A percentile compares a stretch with the other conserved stretches of the same genome.
Conservation (phyloP, 2,329 filamentous ascomycete genomes). For the Colletotrichum caudatum region DNA sequence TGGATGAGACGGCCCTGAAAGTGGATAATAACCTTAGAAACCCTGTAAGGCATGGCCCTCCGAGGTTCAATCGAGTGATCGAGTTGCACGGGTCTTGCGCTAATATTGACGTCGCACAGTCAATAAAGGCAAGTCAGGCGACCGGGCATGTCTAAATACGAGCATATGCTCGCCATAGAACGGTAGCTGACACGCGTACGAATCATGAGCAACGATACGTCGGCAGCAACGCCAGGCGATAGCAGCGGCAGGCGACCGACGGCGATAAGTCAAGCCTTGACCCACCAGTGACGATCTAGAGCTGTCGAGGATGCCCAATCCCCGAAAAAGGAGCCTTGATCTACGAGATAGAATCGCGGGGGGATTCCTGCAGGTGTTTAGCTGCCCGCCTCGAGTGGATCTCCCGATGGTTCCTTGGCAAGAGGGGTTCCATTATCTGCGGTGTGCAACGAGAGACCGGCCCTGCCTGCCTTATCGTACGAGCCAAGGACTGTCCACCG, state of each 20-base stretch:
- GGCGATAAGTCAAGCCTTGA: neutral
- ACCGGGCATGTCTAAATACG: neutral
- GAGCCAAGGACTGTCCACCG: neutral
- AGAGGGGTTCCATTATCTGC: neutral
- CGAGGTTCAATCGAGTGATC: slow-evolving; percentile 19
- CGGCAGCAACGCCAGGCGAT: neutral
- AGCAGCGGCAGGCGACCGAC: neutral
- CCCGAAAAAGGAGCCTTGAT: neutral
- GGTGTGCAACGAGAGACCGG: neutral
- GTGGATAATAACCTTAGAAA: neutral
- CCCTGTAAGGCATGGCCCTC: slow-evolving; percentile 4
- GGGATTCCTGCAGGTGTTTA: neutral
- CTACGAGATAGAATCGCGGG: neutral
- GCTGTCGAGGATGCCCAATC: neutral
- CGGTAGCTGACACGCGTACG: neutral
- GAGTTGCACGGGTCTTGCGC: slow-evolving; percentile 1
- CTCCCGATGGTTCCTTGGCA: neutral
- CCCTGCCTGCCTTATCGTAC: slow-evolving; percentile 13
- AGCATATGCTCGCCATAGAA: neutral
- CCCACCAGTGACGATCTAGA: neutral
- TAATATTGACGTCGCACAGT: neutral
- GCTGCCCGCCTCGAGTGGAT: neutral
- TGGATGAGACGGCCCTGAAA: neutral
- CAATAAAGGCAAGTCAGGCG: neutral
- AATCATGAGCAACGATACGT: neutral